Percentiles rank a stretch among this genome's conserved stretches.
These are phyloP conservation scores for Tricholoma hemisulphureum DNA, from an alignment of 768 basidiomycete genomes.

Conservation along the genomic window DNA sequence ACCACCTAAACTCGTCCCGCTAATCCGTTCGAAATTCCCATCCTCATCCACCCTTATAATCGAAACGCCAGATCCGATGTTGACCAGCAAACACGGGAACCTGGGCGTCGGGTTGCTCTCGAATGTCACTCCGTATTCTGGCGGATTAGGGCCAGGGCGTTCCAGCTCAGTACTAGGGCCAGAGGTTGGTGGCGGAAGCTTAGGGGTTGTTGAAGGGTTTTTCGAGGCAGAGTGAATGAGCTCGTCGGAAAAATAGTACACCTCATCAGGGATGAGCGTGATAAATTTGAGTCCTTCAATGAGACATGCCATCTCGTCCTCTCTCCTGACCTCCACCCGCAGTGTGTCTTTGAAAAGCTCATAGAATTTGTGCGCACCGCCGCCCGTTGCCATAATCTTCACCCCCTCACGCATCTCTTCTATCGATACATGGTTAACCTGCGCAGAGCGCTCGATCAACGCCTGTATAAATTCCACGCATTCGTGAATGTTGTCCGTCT, in stretches of 20 bases:
- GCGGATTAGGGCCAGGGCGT: constrained; percentile 88
- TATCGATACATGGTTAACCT: constrained; percentile 81
- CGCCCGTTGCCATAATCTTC: constrained; percentile 97
- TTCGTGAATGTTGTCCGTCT: constrained; percentile 83
- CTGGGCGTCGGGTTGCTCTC: constrained; percentile 81
- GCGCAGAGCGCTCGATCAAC: constrained; percentile 83
- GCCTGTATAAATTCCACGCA: constrained; percentile 85
- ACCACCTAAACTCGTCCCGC: constrained; percentile 95
- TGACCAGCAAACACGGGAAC: constrained; percentile 93
- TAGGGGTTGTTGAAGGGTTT: constrained; percentile 19
- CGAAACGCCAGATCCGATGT: constrained; percentile 97
- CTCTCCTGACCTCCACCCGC: constrained; percentile 80
- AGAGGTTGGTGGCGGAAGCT: constrained; percentile 7
- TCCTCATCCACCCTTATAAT: constrained; percentile 97
- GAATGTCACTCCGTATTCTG: constrained; percentile 85
- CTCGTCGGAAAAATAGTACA: constrained; percentile 98
- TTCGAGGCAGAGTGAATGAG: constrained; percentile 66
- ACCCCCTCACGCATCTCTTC: constrained; percentile 90
- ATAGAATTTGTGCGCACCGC: constrained; percentile 94
- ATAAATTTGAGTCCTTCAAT: constrained; percentile 97
- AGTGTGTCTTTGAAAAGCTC: constrained; percentile 73
- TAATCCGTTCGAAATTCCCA: constrained; percentile 93
- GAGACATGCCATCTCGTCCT: constrained; percentile 99
- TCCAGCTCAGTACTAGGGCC: constrained; percentile 43
- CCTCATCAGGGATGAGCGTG: constrained; percentile 93